These are phyloP conservation scores for Lipomyces mesembrius DNA, from an alignment of 805 yeast genomes.

Conservation along the genomic window DNA sequence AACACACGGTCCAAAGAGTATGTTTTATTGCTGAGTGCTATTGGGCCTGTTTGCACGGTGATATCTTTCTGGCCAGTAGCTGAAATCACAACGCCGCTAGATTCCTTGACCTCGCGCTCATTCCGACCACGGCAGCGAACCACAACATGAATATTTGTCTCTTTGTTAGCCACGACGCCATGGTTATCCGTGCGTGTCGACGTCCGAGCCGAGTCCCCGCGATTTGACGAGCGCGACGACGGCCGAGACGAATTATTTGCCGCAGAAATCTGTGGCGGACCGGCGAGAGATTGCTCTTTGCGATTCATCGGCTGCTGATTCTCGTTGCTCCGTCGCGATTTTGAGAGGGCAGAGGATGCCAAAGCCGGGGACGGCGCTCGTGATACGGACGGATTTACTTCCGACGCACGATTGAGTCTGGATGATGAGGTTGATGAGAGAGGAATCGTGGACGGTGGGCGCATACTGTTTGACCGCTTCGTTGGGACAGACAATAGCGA, in stretches of 20 bases:
- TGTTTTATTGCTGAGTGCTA: conserved; percentile 51
- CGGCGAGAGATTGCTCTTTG: conserved; percentile 21
- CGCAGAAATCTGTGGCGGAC: conserved; percentile 9
- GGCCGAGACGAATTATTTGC: conserved; percentile 19
- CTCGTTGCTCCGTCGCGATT: conserved; percentile 13
- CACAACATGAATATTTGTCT: conserved; percentile 61
- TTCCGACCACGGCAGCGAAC: conserved; percentile 69
- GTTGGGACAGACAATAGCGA: conserved; percentile 27
- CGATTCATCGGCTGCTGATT: conserved; percentile 10
- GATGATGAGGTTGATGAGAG: conserved; percentile 25
- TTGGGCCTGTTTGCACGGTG: conserved; percentile 52
- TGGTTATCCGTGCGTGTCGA: conserved; percentile 5
- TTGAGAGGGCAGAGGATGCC: conserved; percentile 7
- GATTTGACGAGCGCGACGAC: conserved; percentile 13
- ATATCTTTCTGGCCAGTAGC: conserved; percentile 57
- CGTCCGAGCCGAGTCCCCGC: not conserved
- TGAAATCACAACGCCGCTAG: conserved; percentile 64
- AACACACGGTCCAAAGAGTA: conserved; percentile 80
- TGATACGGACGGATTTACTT: conserved; percentile 15
- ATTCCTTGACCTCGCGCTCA: conserved; percentile 59
- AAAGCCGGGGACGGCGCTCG: conserved; percentile 11
- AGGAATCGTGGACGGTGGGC: conserved; percentile 33
- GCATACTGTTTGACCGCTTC: conserved; percentile 30
- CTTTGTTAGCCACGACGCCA: conserved; percentile 35
- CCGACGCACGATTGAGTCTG: conserved; percentile 31